These are phyloP conservation scores for Suhomyces wounanorum DNA, from an alignment of 1,139 yeast genomes.

Conservation along the genomic window DNA sequence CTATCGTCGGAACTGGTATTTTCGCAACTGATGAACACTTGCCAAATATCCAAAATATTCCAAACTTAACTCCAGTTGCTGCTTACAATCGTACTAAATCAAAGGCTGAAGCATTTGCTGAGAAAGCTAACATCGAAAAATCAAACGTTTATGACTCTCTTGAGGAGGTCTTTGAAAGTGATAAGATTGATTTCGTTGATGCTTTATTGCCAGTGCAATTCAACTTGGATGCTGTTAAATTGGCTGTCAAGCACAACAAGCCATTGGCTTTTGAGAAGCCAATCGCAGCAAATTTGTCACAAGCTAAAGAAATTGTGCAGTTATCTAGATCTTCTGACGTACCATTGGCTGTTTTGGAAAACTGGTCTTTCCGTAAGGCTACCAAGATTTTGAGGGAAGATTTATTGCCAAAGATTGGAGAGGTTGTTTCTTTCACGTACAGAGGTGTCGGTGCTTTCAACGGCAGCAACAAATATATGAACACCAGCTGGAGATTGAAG, in stretches of 20 bases:
- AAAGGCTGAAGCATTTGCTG: slow-evolving; percentile 82
- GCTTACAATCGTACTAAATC: slow-evolving; percentile 80
- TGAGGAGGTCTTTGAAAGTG: slow-evolving; percentile 65
- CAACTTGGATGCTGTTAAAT: slow-evolving; percentile 66
- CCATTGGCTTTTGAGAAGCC: slow-evolving; percentile 88
- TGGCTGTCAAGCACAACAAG: slow-evolving; percentile 69
- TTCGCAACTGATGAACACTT: slow-evolving; percentile 83
- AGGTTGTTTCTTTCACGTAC: slow-evolving; percentile 73
- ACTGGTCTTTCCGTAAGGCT: slow-evolving; percentile 73
- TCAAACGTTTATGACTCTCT: slow-evolving; percentile 61
- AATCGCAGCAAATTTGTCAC: slow-evolving; percentile 79
- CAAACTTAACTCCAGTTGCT: slow-evolving; percentile 43
- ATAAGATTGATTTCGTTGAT: slow-evolving; percentile 71
- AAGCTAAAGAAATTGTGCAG: slow-evolving; percentile 76
- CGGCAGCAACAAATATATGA: slow-evolving; percentile 61
- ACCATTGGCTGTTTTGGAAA: slow-evolving; percentile 80
- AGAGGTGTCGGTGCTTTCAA: slow-evolving; percentile 81
- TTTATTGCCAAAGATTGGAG: slow-evolving; percentile 70
- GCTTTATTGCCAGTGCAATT: slow-evolving; percentile 84
- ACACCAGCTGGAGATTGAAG: slow-evolving; percentile 79
- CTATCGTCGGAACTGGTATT: slow-evolving; percentile 88
- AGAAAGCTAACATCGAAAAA: slow-evolving; percentile 52
- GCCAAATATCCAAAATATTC: slow-evolving; percentile 61
- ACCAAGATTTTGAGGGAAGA: slow-evolving; percentile 52
- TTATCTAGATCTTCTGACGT: slow-evolving; percentile 57